Evolutionary conservation across 2,329 filamentous ascomycete genomes (phyloP), one percentile per base, ranked within the genome.

Genomic region (Karstenula rhodostoma): DNA sequence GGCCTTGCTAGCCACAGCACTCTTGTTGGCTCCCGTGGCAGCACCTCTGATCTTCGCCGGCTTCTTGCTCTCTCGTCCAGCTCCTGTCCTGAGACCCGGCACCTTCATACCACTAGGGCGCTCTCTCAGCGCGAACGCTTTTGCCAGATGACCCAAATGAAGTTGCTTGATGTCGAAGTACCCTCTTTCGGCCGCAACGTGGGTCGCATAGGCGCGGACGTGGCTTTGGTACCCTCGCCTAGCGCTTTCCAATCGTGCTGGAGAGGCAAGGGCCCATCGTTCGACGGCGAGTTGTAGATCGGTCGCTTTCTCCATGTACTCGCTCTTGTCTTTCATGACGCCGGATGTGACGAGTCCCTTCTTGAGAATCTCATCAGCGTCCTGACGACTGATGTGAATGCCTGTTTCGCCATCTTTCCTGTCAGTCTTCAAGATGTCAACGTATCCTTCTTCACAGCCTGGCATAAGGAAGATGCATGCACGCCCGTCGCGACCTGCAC

Each of bases 91-190:
- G 56, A 86, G 73, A 5, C 82, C 83, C 0, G 81, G 81, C 46
- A 83, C 81, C 37, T 80, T 80, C 63, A 99, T 96, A 52, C 91
- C 90, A 5, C 91, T 90, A 0, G 95, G 95, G 33, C 92, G 89
- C 77, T 99, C 95, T 65, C 96, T 86, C 67, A 99, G 81, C 1
- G 89, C 95, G 75, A 96, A 99, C 27, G 91, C 92, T 83, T 99
- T 99, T 8, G 94, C 94, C 66, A 95, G 82, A 82, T 99, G 95
- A 3, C 95, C 95, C 8, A 98, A 81, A 77, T 99, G 95, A 49
- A 99, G 81, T 71, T 92, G 87, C 61, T 92, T 93, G 78, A 97
- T 96, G 77, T 98, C 92, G 77, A 99, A 99, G 75, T 91, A 94
- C 55, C 83, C 83, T 55, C 95, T 86, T 80, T 99, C 95, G 46